These are phyloP conservation scores for Aspergillus piperis DNA, from an alignment of 2,329 filamentous ascomycete species.

Conservation along the genomic window DNA sequence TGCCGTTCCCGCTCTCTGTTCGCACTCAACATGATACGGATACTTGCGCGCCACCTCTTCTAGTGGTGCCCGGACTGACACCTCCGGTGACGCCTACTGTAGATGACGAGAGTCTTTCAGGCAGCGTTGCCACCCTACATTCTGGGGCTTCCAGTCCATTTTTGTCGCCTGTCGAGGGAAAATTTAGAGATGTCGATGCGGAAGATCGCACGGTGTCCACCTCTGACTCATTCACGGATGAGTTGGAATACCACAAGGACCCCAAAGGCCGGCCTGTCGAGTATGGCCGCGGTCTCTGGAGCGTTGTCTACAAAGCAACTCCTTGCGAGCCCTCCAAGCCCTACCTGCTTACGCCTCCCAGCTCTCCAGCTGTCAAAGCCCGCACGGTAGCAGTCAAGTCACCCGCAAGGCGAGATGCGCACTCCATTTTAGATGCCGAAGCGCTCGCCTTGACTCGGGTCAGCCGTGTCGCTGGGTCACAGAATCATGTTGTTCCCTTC, in stretches of 20 bases:
- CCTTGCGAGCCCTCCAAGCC: conserved; percentile 20
- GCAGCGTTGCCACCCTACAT: conserved; percentile 9
- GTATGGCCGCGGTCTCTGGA: conserved; percentile 51
- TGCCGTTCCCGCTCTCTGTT: conserved; percentile 31
- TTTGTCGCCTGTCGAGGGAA: conserved; percentile 9
- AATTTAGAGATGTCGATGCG: conserved; percentile 1
- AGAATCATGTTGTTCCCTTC: conserved; percentile 47
- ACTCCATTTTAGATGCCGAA: conserved; percentile 44
- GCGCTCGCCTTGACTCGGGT: conserved; percentile 46
- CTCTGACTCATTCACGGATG: conserved; percentile 31
- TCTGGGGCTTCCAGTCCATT: conserved; percentile 9
- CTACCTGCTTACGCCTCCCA: conserved; percentile 33
- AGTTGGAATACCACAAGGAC: conserved; percentile 36
- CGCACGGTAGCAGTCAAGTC: conserved; percentile 49
- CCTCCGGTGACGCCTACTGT: conserved; percentile 39
- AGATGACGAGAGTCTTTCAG: conserved; percentile 18
- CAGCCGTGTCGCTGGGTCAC: conserved; percentile 32
- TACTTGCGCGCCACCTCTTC: conserved; percentile 13
- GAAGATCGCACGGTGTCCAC: conserved; percentile 6
- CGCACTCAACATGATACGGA: conserved; percentile 24
- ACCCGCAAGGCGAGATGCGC: conserved; percentile 44
- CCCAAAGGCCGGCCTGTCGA: conserved; percentile 33
- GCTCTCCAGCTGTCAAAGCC: conserved; percentile 35
- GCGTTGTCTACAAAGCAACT: conserved; percentile 48
- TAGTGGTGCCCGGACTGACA: conserved; percentile 29